Evolutionary conservation across 352 stramenopile genomes (phyloP), one percentile per base, ranked within the genome.

Genomic region (Phytophthora cactorum): DNA sequence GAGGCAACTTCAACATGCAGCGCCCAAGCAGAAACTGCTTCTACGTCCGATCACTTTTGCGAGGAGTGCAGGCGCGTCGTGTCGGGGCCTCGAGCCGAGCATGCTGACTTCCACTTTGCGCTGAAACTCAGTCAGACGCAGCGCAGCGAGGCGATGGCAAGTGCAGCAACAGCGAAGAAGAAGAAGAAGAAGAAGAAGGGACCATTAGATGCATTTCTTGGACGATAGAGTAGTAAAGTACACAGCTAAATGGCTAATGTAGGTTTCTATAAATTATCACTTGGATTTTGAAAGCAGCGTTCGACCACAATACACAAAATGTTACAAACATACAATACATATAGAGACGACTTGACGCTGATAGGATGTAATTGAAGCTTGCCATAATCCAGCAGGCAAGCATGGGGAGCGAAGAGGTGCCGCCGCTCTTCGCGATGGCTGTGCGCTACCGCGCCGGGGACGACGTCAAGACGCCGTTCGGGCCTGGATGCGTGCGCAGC

Each of bases 381-480:
- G 38, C 4, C 38, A 44, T 15, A 62, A 62, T 54, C 44, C 22
- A 46, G 31, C 12, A 14, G 28, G 3, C 38, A 22, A 52, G 8
- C 4, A 77, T 74, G 60, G 60, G 59, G 15, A 49, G 44, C 41
- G 61, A 70, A 55, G 71, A 88, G 52, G 74, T 88, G 62, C 85
- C 85, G 72, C 79, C 77, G 77, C 77, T 95, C 50, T 86, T 95
- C 54, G 82, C 87, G 50, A 77, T 88, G 61, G 74, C 77, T 52
- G 63, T 95, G 53, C 87, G 87, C 54, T 95, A 91, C 58, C 62
- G 70, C 28, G 62, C 56, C 9, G 87, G 87, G 32, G 87, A 95
- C 64, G 60, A 57, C 27, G 87, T 95, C 27, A 78, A 76, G 57
- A 93, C 84, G 32, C 79, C 83, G 14, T 95, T 90, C 49, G 87